Percentiles rank a stretch among this genome's conserved stretches.
phyloP scores from a whole-genome alignment of 495 filamentous ascomycete species.

The Haplographium delicatum region DNA sequence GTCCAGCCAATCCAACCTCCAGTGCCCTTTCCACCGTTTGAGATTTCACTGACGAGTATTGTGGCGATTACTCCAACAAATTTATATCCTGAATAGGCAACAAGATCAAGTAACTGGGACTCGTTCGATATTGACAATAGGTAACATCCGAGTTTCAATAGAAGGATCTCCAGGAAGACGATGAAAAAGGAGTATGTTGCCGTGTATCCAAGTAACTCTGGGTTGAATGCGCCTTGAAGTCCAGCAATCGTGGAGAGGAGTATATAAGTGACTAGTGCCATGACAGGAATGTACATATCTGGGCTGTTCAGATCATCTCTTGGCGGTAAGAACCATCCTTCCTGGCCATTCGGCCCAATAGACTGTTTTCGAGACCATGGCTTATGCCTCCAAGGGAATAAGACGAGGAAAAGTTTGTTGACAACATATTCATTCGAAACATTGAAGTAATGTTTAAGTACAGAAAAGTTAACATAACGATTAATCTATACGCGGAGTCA shows the following conservation, averaged over 20 bases:
- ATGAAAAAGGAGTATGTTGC: conserved; percentile 78
- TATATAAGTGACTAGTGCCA: conserved; percentile 96
- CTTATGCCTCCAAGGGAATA: conserved; percentile 96
- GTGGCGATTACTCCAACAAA: conserved; percentile 94
- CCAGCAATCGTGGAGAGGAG: conserved; percentile 87
- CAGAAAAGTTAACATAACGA: conserved; percentile 85
- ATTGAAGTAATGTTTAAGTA: conserved; percentile 96
- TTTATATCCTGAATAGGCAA: conserved; percentile 97
- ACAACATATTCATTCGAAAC: conserved; percentile 90
- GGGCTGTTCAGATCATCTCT: conserved; percentile 95
- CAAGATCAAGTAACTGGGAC: conserved; percentile 80
- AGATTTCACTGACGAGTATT: conserved; percentile 66
- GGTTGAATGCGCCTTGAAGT: conserved; percentile 87
- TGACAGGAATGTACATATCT: conserved; percentile 97
- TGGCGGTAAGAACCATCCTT: conserved; percentile 88
- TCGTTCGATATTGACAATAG: conserved; percentile 86
- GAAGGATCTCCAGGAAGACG: conserved; percentile 79
- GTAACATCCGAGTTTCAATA: conserved; percentile 88
- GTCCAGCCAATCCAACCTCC: conserved; percentile 84
- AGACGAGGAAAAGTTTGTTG: conserved; percentile 78
- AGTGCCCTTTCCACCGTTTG: conserved; percentile 72
- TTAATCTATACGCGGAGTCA: conserved; percentile 61
- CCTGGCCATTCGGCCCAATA: conserved; percentile 60
- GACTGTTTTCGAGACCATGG: conserved; percentile 81
- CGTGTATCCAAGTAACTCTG: conserved; percentile 83